These are phyloP conservation scores for Micractinium conductrix DNA, from an alignment of 139 green algal species.

Conservation along the genomic window DNA sequence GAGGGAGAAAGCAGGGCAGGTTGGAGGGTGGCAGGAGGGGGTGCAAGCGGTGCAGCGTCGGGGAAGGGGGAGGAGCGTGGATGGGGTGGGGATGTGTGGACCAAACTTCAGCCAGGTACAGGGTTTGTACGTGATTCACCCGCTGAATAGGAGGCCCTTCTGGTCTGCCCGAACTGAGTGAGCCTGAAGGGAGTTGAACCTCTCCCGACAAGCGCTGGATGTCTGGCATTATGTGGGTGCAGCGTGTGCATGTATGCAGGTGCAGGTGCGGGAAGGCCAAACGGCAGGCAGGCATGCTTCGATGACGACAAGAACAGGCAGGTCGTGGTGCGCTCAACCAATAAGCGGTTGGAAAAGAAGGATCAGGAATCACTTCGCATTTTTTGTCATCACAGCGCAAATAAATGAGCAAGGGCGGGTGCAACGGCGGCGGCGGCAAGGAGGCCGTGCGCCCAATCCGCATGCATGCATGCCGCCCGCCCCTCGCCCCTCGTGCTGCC, in stretches of 20 bases:
- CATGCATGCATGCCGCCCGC: too few relatives aligned
- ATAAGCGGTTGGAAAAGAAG: slow-evolving; percentile 50
- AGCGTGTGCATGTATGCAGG: background rate
- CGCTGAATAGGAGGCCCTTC: slow-evolving; percentile 43
- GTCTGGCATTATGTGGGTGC: background rate
- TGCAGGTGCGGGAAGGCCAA: background rate
- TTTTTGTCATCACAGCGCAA: slow-evolving; percentile 4
- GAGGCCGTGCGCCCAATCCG: too few relatives aligned
- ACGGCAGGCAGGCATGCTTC: background rate
- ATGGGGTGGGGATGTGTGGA: slow-evolving; percentile 23
- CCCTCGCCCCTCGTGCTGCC: too few relatives aligned
- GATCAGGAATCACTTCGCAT: slow-evolving; percentile 25
- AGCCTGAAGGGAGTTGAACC: background rate
- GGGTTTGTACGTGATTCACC: background rate
- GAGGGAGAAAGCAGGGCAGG: background rate
- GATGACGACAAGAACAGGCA: background rate
- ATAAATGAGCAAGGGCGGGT: too few relatives aligned
- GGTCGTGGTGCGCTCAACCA: slow-evolving; percentile 9
- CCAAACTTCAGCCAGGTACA: slow-evolving; percentile 34
- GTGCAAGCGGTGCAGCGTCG: too few relatives aligned
- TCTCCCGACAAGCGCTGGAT: slow-evolving; percentile 14
- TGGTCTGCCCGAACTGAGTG: slow-evolving; percentile 40
- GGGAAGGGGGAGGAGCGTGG: too few relatives aligned
- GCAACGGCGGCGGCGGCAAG: too few relatives aligned
- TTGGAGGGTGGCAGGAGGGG: background rate